phyloP scores from a whole-genome alignment of 2,329 filamentous ascomycete genomes.

The Aspergillus sergii region DNA sequence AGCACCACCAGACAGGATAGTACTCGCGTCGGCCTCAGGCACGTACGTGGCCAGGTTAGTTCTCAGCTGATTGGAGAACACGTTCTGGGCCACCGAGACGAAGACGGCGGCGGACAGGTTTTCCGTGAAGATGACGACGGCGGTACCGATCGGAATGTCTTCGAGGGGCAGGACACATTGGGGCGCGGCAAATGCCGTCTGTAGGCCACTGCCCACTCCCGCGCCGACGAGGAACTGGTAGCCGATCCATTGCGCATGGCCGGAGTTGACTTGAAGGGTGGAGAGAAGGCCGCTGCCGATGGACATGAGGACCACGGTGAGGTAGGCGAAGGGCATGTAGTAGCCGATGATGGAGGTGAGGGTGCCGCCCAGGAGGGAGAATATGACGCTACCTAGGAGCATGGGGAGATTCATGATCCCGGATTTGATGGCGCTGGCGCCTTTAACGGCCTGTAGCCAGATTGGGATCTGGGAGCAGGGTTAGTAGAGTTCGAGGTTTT shows the following conservation, averaged over 20 bases:
- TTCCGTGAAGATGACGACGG: conserved; percentile 15
- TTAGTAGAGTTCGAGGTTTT: not conserved
- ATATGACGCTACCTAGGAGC: not conserved
- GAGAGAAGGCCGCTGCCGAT: conserved; percentile 6
- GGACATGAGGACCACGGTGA: conserved; percentile 4
- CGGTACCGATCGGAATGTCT: conserved; percentile 11
- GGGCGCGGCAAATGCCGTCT: conserved; percentile 5
- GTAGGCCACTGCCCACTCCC: conserved; percentile 12
- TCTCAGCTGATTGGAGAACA: conserved; percentile 18
- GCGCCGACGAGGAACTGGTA: conserved; percentile 18
- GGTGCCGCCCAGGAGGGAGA: not conserved
- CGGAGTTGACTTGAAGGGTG: conserved; percentile 3
- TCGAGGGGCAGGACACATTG: conserved; percentile 9
- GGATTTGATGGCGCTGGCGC: not conserved
- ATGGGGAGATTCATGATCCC: conserved; percentile 6
- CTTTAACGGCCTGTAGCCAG: conserved; percentile 10
- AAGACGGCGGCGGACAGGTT: conserved; percentile 10
- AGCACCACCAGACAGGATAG: conserved; percentile 15
- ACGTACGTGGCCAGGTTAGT: conserved; percentile 10
- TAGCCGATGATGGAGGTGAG: conserved; percentile 2
- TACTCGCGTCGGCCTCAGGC: conserved; percentile 7
- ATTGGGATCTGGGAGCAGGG: conserved; percentile 1
- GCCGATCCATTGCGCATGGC: conserved; percentile 13
- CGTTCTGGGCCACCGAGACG: conserved; percentile 17
- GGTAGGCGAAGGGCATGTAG: conserved; percentile 8